A percentile compares a stretch with the other conserved stretches of the same genome.
Conservation (phyloP, 2,329 filamentous ascomycete genomes). For the Arthrobotrys pseudoclavata region DNA sequence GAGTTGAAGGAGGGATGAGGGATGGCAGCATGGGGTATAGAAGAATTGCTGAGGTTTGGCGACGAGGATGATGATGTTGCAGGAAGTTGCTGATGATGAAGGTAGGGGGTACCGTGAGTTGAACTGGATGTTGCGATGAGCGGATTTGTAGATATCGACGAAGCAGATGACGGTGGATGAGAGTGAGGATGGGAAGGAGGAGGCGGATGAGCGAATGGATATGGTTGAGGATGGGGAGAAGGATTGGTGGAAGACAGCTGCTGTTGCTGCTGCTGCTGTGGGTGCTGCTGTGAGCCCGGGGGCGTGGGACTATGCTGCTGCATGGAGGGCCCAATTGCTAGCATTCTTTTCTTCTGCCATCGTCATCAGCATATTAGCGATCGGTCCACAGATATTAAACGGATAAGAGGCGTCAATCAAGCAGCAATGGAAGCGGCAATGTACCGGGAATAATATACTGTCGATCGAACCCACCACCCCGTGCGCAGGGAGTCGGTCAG, state of each 20-base stretch:
- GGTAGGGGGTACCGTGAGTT: constrained; percentile 45
- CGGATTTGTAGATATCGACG: constrained; percentile 34
- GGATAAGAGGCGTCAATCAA: background rate
- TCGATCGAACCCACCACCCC: constrained; percentile 58
- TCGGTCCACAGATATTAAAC: background rate
- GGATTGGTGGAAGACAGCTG: constrained; percentile 47
- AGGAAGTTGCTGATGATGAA: constrained; percentile 53
- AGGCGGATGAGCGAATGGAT: constrained; percentile 41
- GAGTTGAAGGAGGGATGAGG: constrained; percentile 47
- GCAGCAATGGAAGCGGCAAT: constrained; percentile 16
- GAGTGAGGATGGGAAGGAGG: constrained; percentile 36
- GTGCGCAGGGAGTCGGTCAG: constrained; percentile 45
- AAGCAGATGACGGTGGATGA: constrained; percentile 33
- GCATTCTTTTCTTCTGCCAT: constrained; percentile 54
- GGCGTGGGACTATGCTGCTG: constrained; percentile 58
- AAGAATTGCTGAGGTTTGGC: constrained; percentile 53
- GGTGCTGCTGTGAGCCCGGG: constrained; percentile 53
- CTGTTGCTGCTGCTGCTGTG: constrained; percentile 22
- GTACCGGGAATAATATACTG: constrained; percentile 42
- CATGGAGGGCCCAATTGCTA: constrained; percentile 60
- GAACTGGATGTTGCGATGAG: constrained; percentile 32
- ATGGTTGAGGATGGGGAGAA: constrained; percentile 47
- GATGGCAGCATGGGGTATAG: constrained; percentile 49
- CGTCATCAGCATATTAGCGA: constrained; percentile 13
- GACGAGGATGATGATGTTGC: constrained; percentile 43